Percentiles rank a stretch among this genome's conserved stretches.
These are phyloP conservation scores for Candida pseudofarinosa DNA, from an alignment of 805 yeast species.

Conservation along the genomic window DNA sequence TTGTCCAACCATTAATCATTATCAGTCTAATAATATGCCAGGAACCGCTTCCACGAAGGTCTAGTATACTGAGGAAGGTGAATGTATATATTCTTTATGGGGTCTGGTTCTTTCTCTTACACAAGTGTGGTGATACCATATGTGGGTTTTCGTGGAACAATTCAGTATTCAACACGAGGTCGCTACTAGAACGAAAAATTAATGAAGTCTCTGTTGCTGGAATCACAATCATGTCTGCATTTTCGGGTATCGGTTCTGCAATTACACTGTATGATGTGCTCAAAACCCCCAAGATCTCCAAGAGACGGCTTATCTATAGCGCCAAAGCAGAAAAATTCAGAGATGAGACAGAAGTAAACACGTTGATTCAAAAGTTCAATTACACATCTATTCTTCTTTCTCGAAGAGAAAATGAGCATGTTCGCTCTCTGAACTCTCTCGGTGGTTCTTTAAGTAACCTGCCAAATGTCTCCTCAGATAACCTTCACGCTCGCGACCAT, in stretches of 20 bases:
- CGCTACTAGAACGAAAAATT: conserved; percentile 39
- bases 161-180: conserved; percentile 13
- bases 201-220: conserved; percentile 47
- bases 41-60: conserved; percentile 17
- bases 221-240: conserved; percentile 44
- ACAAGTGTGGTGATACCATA: conserved; percentile 31
- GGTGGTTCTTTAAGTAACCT: conserved; percentile 27
- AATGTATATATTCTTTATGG: conserved; percentile 11
- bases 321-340: conserved; percentile 7
- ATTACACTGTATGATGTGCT: conserved; percentile 38
- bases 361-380: conserved; percentile 35
- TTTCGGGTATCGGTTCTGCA: conserved; percentile 51
- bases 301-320: neutral
- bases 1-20: conserved; percentile 42
- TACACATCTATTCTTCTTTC: conserved; percentile 33
- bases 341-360: conserved; percentile 29
- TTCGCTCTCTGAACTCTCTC: conserved; percentile 10
- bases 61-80: conserved; percentile 1
- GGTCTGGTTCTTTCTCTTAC: conserved; percentile 32
- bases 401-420: conserved; percentile 31
- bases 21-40: conserved; percentile 28
- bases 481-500: conserved; percentile 6
- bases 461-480: conserved; percentile 10
- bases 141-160: conserved; percentile 18
- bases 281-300: conserved; percentile 6